Evolutionary conservation across 108 stramenopile species (phyloP).

Genomic region (Pelagomonas calceolata): DNA sequence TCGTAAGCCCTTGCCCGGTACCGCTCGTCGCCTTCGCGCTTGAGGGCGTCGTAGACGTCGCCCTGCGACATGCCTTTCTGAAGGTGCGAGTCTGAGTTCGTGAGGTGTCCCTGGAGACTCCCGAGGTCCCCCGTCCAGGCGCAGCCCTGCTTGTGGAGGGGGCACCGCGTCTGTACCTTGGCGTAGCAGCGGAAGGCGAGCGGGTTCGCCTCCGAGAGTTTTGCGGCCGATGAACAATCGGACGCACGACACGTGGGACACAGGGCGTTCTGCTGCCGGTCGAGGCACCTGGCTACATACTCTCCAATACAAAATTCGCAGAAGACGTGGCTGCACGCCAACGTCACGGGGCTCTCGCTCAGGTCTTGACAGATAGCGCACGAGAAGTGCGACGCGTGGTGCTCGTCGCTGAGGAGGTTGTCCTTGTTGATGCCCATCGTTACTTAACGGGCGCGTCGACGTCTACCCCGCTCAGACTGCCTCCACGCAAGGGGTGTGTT

Average conservation of each 20-base stretch:
- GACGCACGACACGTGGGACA: constrained; percentile 5
- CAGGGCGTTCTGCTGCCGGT: background rate
- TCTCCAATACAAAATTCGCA: constrained; percentile 4
- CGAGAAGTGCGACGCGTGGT: constrained; percentile 6
- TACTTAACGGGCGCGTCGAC: too few species aligned
- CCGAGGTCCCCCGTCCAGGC: constrained; percentile 48
- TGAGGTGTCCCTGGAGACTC: constrained; percentile 39
- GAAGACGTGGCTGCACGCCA: constrained; percentile 10
- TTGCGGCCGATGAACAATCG: background rate
- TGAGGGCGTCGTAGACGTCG: constrained; percentile 17
- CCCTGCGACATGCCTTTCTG: background rate
- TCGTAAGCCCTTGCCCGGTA: constrained; percentile 26
- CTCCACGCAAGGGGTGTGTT: too few species aligned
- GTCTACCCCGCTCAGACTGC: too few species aligned
- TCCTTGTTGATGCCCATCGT: background rate
- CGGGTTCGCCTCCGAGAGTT: constrained; percentile 6
- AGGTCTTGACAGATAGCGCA: constrained; percentile 13
- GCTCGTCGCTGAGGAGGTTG: constrained; percentile 4
- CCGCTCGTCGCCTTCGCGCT: constrained; percentile 40
- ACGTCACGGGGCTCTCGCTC: background rate
- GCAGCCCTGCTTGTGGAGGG: constrained; percentile 17
- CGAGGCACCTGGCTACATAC: background rate
- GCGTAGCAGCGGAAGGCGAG: constrained; percentile 13
- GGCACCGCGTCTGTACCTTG: constrained; percentile 11
- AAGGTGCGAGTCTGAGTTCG: constrained; percentile 12